Evolutionary conservation across 345 rosid genomes (phyloP).

Genomic region (Psidium guajava): DNA sequence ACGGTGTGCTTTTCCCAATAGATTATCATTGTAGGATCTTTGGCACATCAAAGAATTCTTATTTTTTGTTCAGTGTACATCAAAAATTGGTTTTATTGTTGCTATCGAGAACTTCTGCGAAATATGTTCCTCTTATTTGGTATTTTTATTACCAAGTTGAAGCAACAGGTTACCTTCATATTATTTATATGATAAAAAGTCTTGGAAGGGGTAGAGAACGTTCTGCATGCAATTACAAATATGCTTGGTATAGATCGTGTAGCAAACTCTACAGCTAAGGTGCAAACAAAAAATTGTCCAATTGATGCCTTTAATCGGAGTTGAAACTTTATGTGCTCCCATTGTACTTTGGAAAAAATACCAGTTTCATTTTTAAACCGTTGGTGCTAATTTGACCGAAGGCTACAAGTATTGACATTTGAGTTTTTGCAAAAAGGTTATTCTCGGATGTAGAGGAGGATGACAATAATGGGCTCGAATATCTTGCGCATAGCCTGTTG

Average conservation of each 20-base stretch:
- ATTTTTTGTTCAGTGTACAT: not conserved
- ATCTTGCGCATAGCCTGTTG: too few relatives aligned
- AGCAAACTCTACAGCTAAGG: not conserved
- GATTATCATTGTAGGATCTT: not conserved
- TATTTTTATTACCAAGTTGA: not conserved
- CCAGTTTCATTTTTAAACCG: not conserved
- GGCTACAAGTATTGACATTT: not conserved
- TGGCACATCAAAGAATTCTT: not conserved
- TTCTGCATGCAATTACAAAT: not conserved
- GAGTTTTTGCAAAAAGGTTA: not conserved
- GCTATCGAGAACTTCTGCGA: not conserved
- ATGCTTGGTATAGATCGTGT: not conserved
- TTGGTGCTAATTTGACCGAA: not conserved
- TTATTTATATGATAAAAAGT: not conserved
- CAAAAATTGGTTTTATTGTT: not conserved
- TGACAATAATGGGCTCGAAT: too few relatives aligned
- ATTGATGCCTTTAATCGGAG: not conserved
- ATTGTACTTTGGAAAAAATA: too few relatives aligned
- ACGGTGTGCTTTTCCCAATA: too few relatives aligned
- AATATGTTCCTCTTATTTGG: not conserved
- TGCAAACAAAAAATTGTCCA: not conserved
- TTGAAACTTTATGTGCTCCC: too few relatives aligned
- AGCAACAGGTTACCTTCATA: not conserved
- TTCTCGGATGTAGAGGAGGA: not conserved
- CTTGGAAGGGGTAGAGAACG: not conserved